A percentile compares a stretch with the other conserved stretches of the same genome.
These are phyloP conservation scores for Trypanosoma melophagium DNA, from an alignment of 208 protist species.

Conservation along the genomic window DNA sequence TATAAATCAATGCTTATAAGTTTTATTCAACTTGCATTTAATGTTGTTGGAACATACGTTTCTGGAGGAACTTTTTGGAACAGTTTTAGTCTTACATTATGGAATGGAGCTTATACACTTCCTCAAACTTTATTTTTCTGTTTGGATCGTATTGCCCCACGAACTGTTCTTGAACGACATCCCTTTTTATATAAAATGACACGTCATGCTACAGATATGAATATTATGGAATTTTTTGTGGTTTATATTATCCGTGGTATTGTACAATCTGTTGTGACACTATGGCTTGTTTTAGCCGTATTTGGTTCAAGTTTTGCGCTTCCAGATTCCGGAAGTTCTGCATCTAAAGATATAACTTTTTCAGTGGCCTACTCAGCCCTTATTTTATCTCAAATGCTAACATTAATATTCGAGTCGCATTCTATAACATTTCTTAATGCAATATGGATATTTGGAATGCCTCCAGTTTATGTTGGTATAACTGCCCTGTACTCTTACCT, in stretches of 20 bases:
- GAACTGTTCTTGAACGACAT: conserved; percentile 64
- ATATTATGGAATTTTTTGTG: conserved; percentile 62
- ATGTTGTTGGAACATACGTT: conserved; percentile 55
- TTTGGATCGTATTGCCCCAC: conserved; percentile 83
- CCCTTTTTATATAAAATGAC: conserved; percentile 81
- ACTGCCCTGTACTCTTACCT: conserved; percentile 52
- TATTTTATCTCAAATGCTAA: conserved; percentile 85
- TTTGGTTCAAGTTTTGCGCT: conserved; percentile 46
- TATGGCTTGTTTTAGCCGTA: conserved; percentile 51
- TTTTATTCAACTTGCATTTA: conserved; percentile 92
- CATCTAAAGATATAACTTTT: conserved; percentile 72
- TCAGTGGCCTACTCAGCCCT: conserved; percentile 85
- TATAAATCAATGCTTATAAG: conserved; percentile 96
- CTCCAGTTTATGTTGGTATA: conserved; percentile 50
- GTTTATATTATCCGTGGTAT: conserved; percentile 71
- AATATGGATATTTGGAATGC: conserved; percentile 69
- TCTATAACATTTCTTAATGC: conserved; percentile 73
- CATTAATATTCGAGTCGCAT: conserved; percentile 85
- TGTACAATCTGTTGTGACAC: conserved; percentile 65
- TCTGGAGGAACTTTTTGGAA: conserved; percentile 92
- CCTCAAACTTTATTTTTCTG: conserved; percentile 88
- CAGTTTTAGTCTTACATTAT: conserved; percentile 83
- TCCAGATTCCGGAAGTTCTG: conserved; percentile 30
- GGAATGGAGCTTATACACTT: conserved; percentile 92
- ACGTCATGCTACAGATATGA: conserved; percentile 52